Evolutionary conservation across 2,329 filamentous ascomycete species (phyloP).

Genomic region (Sclerotinia spermophila): DNA sequence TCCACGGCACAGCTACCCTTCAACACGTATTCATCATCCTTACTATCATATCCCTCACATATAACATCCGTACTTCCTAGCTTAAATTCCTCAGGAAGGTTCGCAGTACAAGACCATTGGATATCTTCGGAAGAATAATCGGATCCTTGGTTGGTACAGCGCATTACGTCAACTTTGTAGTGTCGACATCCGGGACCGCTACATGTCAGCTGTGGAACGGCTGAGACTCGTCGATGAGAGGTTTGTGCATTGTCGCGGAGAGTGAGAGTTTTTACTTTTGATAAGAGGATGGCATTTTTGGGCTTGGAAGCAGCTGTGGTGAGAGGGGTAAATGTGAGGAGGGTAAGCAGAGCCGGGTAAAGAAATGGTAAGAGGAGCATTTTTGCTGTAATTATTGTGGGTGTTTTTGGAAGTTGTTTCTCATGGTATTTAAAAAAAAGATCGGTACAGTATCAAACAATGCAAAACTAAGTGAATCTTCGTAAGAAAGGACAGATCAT

Average conservation of each 20-base stretch:
- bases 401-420: neutral
- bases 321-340: slow-evolving; percentile 29
- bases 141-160: slow-evolving; percentile 80
- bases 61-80: slow-evolving; percentile 85
- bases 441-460: neutral
- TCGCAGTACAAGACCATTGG: slow-evolving; percentile 81
- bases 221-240: slow-evolving; percentile 67
- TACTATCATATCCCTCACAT: slow-evolving; percentile 79
- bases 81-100: slow-evolving; percentile 57
- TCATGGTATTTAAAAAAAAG: neutral
- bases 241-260: slow-evolving; percentile 67
- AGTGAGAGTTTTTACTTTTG: slow-evolving; percentile 72
- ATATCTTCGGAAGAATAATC: slow-evolving; percentile 78
- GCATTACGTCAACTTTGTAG: slow-evolving; percentile 76
- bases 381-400: slow-evolving; percentile 8
- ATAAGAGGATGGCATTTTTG: slow-evolving; percentile 54
- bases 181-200: slow-evolving; percentile 51
- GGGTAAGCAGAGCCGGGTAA: slow-evolving; percentile 27
- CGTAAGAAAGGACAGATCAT: slow-evolving; percentile 15
- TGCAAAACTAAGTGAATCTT: neutral
- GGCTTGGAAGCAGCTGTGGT: slow-evolving; percentile 15
- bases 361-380: slow-evolving; percentile 31
- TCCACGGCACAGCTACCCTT: slow-evolving; percentile 92
- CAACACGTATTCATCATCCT: slow-evolving; percentile 80
- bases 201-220: slow-evolving; percentile 78